Conservation (phyloP, 495 filamentous ascomycete species). For the Bathelium albidoporum region DNA sequence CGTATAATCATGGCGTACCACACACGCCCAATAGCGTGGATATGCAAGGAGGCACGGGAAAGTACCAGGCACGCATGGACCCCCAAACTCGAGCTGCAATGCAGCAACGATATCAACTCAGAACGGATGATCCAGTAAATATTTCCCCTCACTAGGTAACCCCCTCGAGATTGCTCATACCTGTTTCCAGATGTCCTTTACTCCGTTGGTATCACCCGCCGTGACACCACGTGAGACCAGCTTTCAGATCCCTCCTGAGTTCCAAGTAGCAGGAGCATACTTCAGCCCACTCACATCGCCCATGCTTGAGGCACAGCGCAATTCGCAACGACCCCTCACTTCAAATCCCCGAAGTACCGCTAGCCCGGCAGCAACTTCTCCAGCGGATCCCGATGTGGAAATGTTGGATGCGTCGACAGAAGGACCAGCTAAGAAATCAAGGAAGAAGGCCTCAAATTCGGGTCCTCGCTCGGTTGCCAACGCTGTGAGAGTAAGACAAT, state of each 20-base stretch:
- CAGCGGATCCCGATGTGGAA: constrained; percentile 25
- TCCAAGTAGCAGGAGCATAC: constrained; percentile 74
- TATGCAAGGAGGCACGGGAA: constrained; percentile 58
- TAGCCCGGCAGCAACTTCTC: constrained; percentile 27
- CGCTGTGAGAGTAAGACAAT: constrained; percentile 47
- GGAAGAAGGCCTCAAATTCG: constrained; percentile 23
- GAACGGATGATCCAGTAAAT: constrained; percentile 73
- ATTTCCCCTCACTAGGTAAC: neutral
- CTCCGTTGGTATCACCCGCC: constrained; percentile 86
- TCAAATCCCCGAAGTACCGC: constrained; percentile 20
- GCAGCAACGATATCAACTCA: constrained; percentile 56
- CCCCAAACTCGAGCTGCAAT: constrained; percentile 55
- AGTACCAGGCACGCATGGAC: constrained; percentile 48
- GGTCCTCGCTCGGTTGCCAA: constrained; percentile 22
- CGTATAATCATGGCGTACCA: constrained; percentile 43
- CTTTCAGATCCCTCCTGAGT: constrained; percentile 68
- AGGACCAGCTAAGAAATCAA: constrained; percentile 17
- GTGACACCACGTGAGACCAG: constrained; percentile 84
- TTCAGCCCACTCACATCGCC: constrained; percentile 93
- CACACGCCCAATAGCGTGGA: constrained; percentile 92
- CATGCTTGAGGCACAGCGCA: constrained; percentile 65
- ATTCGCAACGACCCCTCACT: constrained; percentile 8
- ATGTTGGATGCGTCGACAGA: constrained; percentile 19
- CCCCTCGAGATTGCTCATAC: neutral
- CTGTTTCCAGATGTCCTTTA: constrained; percentile 64